These are phyloP conservation scores for Sugiyamaella castrensis DNA, from an alignment of 1,139 yeast species.

Conservation along the genomic window DNA sequence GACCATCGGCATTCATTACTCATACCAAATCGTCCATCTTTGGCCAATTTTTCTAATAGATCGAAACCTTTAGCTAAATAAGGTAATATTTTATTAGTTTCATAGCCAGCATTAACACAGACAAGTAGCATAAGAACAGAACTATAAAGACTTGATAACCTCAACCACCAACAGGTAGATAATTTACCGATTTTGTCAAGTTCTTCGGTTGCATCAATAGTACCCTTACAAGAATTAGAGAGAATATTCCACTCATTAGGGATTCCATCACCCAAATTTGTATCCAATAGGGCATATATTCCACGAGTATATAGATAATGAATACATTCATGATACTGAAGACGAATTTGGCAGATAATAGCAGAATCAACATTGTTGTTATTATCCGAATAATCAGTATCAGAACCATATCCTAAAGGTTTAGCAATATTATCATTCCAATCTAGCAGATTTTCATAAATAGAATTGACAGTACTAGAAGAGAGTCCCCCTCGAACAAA, in stretches of 20 bases:
- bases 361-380: conserved; percentile 18
- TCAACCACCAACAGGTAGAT: conserved; percentile 54
- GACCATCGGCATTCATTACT: conserved; percentile 65
- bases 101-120: conserved; percentile 45
- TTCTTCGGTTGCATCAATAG: conserved; percentile 38
- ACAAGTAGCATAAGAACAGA: conserved; percentile 48
- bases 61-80: conserved; percentile 30
- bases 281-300: conserved; percentile 21
- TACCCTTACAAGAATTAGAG: conserved; percentile 25
- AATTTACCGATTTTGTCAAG: conserved; percentile 28
- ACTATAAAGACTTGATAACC: conserved; percentile 47
- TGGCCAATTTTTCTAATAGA: conserved; percentile 40
- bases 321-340: conserved; percentile 24
- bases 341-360: conserved; percentile 21
- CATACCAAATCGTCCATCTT: conserved; percentile 53
- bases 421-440: conserved; percentile 17
- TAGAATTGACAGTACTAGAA: conserved; percentile 13
- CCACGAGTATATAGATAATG: conserved; percentile 22
- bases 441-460: conserved; percentile 15
- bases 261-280: conserved; percentile 17
- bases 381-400: conserved; percentile 5
- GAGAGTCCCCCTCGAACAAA: conserved; percentile 22
- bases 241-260: conserved; percentile 19
- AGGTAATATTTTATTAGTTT: conserved; percentile 24
- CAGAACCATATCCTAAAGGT: conserved; percentile 11